Percentiles rank a stretch among this genome's conserved stretches.
Conservation (phyloP, 1,284 basidiomycete genomes). For the Leccinum cinnamomeum region DNA sequence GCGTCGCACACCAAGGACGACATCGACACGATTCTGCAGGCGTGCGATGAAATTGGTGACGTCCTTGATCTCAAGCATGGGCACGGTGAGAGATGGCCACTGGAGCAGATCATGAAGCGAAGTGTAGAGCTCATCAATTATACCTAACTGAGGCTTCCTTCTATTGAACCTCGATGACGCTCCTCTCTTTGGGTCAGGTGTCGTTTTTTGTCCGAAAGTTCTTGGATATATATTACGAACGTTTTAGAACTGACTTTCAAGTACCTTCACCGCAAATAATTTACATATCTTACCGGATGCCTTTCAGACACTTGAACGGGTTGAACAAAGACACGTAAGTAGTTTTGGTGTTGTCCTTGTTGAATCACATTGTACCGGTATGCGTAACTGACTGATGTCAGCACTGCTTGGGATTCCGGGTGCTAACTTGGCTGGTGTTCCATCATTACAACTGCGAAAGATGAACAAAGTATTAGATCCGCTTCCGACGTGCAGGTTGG, state of each 20-base stretch:
- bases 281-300: slow-evolving; percentile 26
- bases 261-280: slow-evolving; percentile 27
- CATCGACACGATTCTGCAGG: slow-evolving; percentile 82
- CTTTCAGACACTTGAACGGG: slow-evolving; percentile 1
- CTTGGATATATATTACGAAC: slow-evolving; percentile 27
- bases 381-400: background rate
- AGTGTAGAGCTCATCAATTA: slow-evolving; percentile 75
- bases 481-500: no score
- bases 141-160: slow-evolving; percentile 17
- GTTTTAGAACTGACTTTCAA: slow-evolving; percentile 16
- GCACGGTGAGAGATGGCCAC: slow-evolving; percentile 71
- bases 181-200: slow-evolving; percentile 1
- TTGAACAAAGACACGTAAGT: background rate
- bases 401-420: background rate
- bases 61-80: slow-evolving; percentile 85
- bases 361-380: background rate
- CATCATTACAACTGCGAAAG: background rate
- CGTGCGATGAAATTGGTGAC: slow-evolving; percentile 92
- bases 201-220: slow-evolving; percentile 12
- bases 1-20: slow-evolving; percentile 98
- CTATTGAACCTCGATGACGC: slow-evolving; percentile 3
- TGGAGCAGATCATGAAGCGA: slow-evolving; percentile 76
- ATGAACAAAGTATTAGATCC: no score
- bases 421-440: background rate
- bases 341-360: background rate